Percentiles rank a stretch among this genome's conserved stretches.
phyloP scores from a whole-genome alignment of 1,284 basidiomycete species.

The Sanghuangporus weigelae region DNA sequence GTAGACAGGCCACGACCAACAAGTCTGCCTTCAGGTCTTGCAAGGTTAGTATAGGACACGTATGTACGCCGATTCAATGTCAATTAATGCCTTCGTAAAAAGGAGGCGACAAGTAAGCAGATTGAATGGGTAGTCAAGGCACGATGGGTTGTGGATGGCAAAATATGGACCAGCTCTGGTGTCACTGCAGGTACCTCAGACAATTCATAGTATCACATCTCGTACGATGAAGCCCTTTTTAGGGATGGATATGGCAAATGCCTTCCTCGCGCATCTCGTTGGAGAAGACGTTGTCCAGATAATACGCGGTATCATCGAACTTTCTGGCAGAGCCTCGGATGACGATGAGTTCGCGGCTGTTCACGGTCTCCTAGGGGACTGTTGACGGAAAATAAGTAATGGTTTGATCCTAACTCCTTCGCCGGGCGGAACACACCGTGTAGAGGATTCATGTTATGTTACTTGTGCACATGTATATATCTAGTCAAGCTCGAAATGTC shows the following conservation, averaged over 20 bases:
- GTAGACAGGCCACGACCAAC: slow-evolving; percentile 27
- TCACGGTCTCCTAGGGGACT: slow-evolving; percentile 22
- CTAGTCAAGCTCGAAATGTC: too few relatives aligned
- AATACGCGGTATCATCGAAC: slow-evolving; percentile 27
- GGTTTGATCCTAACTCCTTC: too few relatives aligned
- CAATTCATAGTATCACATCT: not conserved
- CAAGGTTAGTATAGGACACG: slow-evolving; percentile 13
- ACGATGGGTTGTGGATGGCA: slow-evolving; percentile 35
- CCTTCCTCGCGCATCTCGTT: slow-evolving; percentile 31
- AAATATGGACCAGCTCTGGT: slow-evolving; percentile 35
- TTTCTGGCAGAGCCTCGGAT: slow-evolving; percentile 24
- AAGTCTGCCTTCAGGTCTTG: slow-evolving; percentile 22
- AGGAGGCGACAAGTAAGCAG: slow-evolving; percentile 24
- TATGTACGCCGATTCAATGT: not conserved
- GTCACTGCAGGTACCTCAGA: slow-evolving; percentile 30
- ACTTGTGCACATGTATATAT: too few relatives aligned
- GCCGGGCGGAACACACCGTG: too few relatives aligned
- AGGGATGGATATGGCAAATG: slow-evolving; percentile 32
- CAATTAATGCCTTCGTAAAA: not conserved
- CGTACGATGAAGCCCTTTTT: not conserved
- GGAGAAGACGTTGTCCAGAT: slow-evolving; percentile 25
- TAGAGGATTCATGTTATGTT: too few relatives aligned
- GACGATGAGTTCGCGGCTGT: slow-evolving; percentile 34
- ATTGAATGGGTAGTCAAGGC: slow-evolving; percentile 33
- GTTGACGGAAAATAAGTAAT: not conserved